Conservation (phyloP, 2,329 filamentous ascomycete species). For the Fusarium sp. region DNA sequence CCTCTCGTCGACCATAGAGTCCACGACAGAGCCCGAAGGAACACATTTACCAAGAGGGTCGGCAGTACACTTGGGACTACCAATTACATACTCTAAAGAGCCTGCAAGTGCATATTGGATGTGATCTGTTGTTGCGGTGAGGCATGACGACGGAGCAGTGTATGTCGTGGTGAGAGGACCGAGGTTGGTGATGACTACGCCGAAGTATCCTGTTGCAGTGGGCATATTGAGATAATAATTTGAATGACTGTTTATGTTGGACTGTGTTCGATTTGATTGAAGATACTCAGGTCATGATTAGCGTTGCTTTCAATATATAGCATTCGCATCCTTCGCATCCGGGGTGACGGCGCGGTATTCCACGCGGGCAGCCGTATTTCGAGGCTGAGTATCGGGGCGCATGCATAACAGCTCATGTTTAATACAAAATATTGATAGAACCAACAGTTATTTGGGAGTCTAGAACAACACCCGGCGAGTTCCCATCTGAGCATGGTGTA, state of each 20-base stretch:
- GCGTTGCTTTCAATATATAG: background rate
- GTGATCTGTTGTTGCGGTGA: slow-evolving; percentile 20
- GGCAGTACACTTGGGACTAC: slow-evolving; percentile 16
- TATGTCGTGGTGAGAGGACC: slow-evolving; percentile 51
- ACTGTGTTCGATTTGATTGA: background rate
- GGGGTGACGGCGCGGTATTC: background rate
- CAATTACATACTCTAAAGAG: background rate
- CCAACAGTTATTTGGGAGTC: background rate
- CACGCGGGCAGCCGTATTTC: background rate
- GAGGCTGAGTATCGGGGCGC: slow-evolving; percentile 1
- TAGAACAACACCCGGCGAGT: background rate
- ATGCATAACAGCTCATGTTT: background rate
- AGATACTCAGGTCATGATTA: background rate
- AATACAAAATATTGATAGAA: background rate
- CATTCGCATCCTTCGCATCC: background rate
- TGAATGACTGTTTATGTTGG: too few species aligned
- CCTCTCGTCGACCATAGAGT: slow-evolving; percentile 6
- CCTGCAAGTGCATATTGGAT: background rate
- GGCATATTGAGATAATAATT: slow-evolving; percentile 38
- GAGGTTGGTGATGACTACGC: slow-evolving; percentile 45
- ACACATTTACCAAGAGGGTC: slow-evolving; percentile 34
- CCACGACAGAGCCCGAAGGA: slow-evolving; percentile 35
- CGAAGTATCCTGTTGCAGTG: slow-evolving; percentile 40
- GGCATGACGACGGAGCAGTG: slow-evolving; percentile 45
- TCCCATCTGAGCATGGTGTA: slow-evolving; percentile 7